These are phyloP conservation scores for Fusarium nanum DNA, from an alignment of 2,329 filamentous ascomycete species.

Conservation along the genomic window DNA sequence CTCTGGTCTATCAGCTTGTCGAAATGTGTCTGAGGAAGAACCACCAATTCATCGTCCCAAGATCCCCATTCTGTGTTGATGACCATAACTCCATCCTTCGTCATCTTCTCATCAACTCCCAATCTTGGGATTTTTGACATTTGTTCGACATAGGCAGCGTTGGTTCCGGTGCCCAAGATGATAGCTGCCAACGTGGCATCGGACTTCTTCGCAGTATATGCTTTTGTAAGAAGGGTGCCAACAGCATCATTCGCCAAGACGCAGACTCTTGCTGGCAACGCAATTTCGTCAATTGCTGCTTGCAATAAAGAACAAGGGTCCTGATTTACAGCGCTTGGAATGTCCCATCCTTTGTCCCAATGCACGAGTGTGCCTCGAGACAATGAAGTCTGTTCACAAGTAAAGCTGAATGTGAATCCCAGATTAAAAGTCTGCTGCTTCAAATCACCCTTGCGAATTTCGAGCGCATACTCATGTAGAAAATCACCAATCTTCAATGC, in stretches of 20 bases:
- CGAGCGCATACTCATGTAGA: not conserved
- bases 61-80: constrained; percentile 23
- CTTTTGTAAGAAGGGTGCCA: not conserved
- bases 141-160: constrained; percentile 7
- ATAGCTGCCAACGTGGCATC: not conserved
- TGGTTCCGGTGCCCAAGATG: constrained; percentile 5
- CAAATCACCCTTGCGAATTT: rapidly evolving
- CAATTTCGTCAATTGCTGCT: not conserved
- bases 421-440: not conserved
- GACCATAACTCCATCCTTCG: not conserved
- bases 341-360: constrained; percentile 24
- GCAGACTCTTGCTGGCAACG: not conserved
- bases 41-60: not conserved
- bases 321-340: not conserved
- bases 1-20: constrained; percentile 5
- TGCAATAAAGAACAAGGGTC: constrained; percentile 12
- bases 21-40: constrained; percentile 11
- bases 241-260: constrained; percentile 15
- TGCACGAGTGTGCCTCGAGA: constrained; percentile 6
- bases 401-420: constrained; percentile 18
- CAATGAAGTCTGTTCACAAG: constrained; percentile 3
- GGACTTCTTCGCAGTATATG: not conserved
- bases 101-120: rapidly evolving
- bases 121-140: not conserved
- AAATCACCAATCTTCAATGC: not conserved